Base-by-base conservation (phyloP, 306 rosid species). In the Lithocarpus polystachyus region DNA sequence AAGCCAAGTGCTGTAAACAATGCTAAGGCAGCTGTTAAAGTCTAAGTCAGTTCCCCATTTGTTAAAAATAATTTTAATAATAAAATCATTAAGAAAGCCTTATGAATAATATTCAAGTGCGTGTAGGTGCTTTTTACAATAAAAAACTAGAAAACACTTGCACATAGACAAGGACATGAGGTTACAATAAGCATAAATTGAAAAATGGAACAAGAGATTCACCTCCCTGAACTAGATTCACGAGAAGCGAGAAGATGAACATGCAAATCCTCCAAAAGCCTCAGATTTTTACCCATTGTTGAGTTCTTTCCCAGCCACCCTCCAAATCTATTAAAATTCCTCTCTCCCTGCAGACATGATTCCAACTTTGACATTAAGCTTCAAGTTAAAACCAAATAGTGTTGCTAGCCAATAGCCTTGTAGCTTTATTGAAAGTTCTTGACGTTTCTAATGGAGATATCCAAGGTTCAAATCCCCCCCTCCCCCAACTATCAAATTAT, bases 291-390 rank as follows among this genome's bases (percentile, higher is more conserved):
- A 18, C 97, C 90, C 79, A n/a, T 80, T 35, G 99, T 91, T 17
- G 99, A 95, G 87, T 95, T 95, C 84, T 93, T 95, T 73, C 99
- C 98, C 43, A 95, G 82, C 99, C 99, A 95, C 22, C 97, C 97
- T 52, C 98, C 94, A 85, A 95, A 95, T 81, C 99, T 91, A 75
- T 91, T 95, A 77, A 85, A 95, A 84, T 95, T 95, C 24, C 96
- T 82, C 82, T 95, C 99, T 75, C 93, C 96, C 98, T 95, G 90
- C 83, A 83, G 43, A 81, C 26, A 80, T 13, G 54, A 78, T 48
- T 72, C 31, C 74, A 55, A 82, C 56, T 74, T 48, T 74, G 59
- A 77, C 45, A 75, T 53, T 56, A 57, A 45, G 51, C 60, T 75
- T 68, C 31, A 73, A 56, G 68, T 60, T 59, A 71, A 80, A 24